A percentile compares a stretch with the other conserved stretches of the same genome.
phyloP scores from a whole-genome alignment of 2,329 filamentous ascomycete species.

The Huntiella abstrusa region DNA sequence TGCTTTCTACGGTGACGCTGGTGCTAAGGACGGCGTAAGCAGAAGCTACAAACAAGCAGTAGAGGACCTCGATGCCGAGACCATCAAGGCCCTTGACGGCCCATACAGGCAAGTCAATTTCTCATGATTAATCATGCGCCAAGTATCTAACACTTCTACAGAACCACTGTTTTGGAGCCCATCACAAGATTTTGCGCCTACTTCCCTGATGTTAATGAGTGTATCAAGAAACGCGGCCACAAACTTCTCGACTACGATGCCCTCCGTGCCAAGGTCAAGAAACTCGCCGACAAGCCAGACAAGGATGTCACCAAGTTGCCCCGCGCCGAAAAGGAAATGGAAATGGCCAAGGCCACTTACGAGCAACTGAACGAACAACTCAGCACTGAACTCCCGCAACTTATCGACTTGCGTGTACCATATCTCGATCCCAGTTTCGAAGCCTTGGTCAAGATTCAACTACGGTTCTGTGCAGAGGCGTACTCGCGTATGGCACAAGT shows the following conservation, averaged over 20 bases:
- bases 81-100: conserved; percentile 92
- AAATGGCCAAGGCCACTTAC: conserved; percentile 83
- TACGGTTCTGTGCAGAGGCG: conserved; percentile 93
- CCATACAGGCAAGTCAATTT: conserved; percentile 51
- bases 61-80: conserved; percentile 92
- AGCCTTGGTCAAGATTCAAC: conserved; percentile 93
- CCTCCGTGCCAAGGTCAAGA: conserved; percentile 89
- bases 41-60: conserved; percentile 97
- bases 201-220: conserved; percentile 97
- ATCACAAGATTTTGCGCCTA: conserved; percentile 95
- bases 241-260: conserved; percentile 97
- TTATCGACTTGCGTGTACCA: conserved; percentile 90
- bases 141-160: conserved; percentile 18
- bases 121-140: neutral
- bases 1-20: conserved; percentile 93
- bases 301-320: conserved; percentile 96
- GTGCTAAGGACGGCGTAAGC: conserved; percentile 85
- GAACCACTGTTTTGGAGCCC: conserved; percentile 83
- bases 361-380: conserved; percentile 96
- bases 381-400: conserved; percentile 76
- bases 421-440: conserved; percentile 96
- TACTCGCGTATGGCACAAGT: conserved; percentile 98
- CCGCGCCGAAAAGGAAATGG: conserved; percentile 86
- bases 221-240: conserved; percentile 98
- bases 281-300: conserved; percentile 92